Base-by-base conservation (phyloP, 352 stramenopile genomes). In the Phytophthora cactorum region DNA sequence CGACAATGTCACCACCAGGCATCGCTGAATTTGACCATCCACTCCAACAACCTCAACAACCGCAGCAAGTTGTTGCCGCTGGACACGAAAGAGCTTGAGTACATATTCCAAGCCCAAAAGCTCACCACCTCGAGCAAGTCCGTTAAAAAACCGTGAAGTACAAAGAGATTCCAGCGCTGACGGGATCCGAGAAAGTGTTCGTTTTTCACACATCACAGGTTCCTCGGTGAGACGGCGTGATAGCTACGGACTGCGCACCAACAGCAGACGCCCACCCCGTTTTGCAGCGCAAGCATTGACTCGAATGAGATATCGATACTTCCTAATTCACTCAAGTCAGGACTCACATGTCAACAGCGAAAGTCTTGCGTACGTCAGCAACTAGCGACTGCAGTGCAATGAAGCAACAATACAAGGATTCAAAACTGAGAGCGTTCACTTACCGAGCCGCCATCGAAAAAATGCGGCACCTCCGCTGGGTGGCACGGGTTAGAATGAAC, bases 111-210 rank as follows among this genome's bases (percentile, higher is more conserved):
- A 41, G 59, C 65, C 25, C 82, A 82, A 31, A 57, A 70, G 11
- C 34, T 73, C 5, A 70, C 72, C 43, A 14, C 45, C 17, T 22
- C 17, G 17, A 22, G 17, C 17, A 22, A 22, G 17, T 22, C 17
- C 17, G 17, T 22, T 34, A 44, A 12, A 27, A 50, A 55, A 49
- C 4, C 38, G 27, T n/a, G 17, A 22, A 22, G 17, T 22, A 49
- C 36, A 55, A 50, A 32, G 50, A 59, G 6, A 8, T 51, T 46
- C 22, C 22, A 22, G 61, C 52, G 5, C 12, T n/a, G 32, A 71
- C 31, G 66, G 64, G 15, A 53, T 79, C 67, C 31, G 82, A 89
- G 55, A 81, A 81, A 43, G 80, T 88, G 66, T 89, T 91, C 17
- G 82, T 90, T 10, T 83, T 81, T 29, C 70, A 84, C 50, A 66